These are phyloP conservation scores for Patellaria atrata DNA, from an alignment of 495 filamentous ascomycete species.

Conservation along the genomic window DNA sequence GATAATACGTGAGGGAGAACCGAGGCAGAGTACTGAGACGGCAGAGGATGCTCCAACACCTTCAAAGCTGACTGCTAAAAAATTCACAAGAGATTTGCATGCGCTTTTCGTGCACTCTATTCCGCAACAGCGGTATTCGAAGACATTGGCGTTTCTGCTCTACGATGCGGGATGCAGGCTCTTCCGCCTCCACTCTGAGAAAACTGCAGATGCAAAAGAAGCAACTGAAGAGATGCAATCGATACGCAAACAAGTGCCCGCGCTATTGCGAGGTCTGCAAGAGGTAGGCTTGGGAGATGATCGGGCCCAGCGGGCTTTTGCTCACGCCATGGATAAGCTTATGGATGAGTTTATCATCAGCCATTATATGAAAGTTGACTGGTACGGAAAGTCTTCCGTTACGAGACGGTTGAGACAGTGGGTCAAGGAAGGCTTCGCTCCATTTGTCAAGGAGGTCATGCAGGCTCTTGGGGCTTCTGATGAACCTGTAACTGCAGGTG, in stretches of 20 bases:
- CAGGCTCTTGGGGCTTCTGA: slow-evolving; percentile 8
- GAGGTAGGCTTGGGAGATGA: slow-evolving; percentile 62
- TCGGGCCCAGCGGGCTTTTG: slow-evolving; percentile 60
- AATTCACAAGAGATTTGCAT: slow-evolving; percentile 14
- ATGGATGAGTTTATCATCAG: slow-evolving; percentile 19
- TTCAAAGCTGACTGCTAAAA: not conserved
- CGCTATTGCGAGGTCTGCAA: slow-evolving; percentile 33
- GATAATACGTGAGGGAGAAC: slow-evolving; percentile 15
- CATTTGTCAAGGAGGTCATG: slow-evolving; percentile 15
- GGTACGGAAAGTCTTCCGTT: slow-evolving; percentile 32
- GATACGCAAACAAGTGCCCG: slow-evolving; percentile 5
- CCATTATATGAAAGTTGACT: slow-evolving; percentile 25
- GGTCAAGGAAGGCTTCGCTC: slow-evolving; percentile 17
- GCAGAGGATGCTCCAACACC: not conserved
- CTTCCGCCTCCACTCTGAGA: slow-evolving; percentile 13
- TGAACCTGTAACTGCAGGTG: slow-evolving; percentile 8
- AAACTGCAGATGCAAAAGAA: not conserved
- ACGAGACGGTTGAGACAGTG: slow-evolving; percentile 45
- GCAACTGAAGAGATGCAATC: slow-evolving; percentile 4
- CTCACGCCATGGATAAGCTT: slow-evolving; percentile 30
- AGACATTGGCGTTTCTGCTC: slow-evolving; percentile 19
- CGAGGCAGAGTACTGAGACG: not conserved
- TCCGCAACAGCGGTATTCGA: slow-evolving; percentile 18
- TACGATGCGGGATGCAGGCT: slow-evolving; percentile 16
- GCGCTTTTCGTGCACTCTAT: slow-evolving; percentile 18